Evolutionary conservation across 179 eudicot species (phyloP).

Genomic region (Spergularia azorica): DNA sequence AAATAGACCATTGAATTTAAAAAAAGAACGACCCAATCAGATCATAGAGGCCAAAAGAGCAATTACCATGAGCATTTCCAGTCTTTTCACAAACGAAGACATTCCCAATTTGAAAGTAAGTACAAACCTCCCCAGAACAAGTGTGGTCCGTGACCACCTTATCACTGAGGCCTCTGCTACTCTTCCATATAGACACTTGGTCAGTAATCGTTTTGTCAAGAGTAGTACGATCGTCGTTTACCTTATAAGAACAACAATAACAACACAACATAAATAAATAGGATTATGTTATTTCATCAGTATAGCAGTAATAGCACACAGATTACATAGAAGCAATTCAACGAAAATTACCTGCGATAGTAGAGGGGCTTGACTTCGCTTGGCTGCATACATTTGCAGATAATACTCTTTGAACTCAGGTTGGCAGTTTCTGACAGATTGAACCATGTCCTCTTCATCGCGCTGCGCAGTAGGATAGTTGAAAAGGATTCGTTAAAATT

Average conservation of each 20-base stretch:
- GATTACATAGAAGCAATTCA: background rate
- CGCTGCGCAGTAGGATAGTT: slow-evolving; percentile 47
- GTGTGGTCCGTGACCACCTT: slow-evolving; percentile 68
- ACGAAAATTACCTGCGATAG: slow-evolving; percentile 73
- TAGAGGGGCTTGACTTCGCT: slow-evolving; percentile 91
- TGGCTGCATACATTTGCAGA: slow-evolving; percentile 94
- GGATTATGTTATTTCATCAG: background rate
- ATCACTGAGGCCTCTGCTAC: slow-evolving; percentile 75
- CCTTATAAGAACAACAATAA: slow-evolving; percentile 38
- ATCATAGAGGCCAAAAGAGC: slow-evolving; percentile 7
- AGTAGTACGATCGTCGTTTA: slow-evolving; percentile 64
- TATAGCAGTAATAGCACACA: background rate
- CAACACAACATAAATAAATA: slow-evolving; percentile 1
- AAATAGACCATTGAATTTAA: background rate
- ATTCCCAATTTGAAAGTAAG: slow-evolving; percentile 85
- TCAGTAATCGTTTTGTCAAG: slow-evolving; percentile 88
- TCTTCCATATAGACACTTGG: slow-evolving; percentile 93
- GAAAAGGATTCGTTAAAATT: background rate
- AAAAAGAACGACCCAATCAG: background rate
- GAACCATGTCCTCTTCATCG: slow-evolving; percentile 92
- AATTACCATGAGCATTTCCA: slow-evolving; percentile 90
- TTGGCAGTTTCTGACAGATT: slow-evolving; percentile 67
- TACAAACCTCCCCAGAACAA: slow-evolving; percentile 84
- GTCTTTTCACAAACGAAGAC: slow-evolving; percentile 94
- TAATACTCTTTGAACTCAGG: slow-evolving; percentile 91